These are phyloP conservation scores for Bidens hawaiensis DNA, from an alignment of 140 eudicot genomes.

Conservation along the genomic window DNA sequence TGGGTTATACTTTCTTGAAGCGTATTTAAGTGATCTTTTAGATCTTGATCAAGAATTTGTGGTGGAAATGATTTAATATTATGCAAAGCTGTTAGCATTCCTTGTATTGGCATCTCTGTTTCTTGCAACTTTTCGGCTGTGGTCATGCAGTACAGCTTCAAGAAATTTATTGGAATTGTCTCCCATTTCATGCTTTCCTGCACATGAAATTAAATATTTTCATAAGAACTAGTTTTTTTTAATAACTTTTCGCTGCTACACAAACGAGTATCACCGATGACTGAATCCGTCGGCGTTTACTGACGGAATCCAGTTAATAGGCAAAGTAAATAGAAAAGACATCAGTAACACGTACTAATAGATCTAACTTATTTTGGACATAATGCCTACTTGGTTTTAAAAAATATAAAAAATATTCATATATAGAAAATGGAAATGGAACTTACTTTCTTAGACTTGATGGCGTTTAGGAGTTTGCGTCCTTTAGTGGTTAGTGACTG, in stretches of 20 bases:
- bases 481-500: conserved; percentile 43
- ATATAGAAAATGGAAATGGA: not conserved
- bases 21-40: conserved; percentile 31
- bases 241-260: too few species aligned
- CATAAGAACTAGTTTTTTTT: too few species aligned
- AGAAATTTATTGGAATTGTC: conserved; percentile 41
- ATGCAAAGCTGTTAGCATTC: conserved; percentile 62
- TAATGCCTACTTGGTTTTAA: too few species aligned
- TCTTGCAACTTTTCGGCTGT: conserved; percentile 57
- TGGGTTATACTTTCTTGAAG: conserved; percentile 34
- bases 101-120: conserved; percentile 58
- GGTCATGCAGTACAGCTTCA: conserved; percentile 43
- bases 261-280: too few species aligned
- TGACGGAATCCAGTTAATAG: too few species aligned
- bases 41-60: conserved; percentile 33
- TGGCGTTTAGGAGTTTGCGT: conserved; percentile 52
- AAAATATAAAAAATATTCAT: not conserved
- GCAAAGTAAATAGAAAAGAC: too few species aligned
- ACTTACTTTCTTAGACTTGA: conserved; percentile 73
- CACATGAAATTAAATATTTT: not conserved
- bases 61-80: conserved; percentile 38
- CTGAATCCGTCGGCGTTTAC: too few species aligned
- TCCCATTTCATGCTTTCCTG: conserved; percentile 92
- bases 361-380: too few species aligned
- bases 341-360: too few species aligned